These are phyloP conservation scores for Globisporangium radiosum DNA, from an alignment of 352 stramenopile species.

Conservation along the genomic window DNA sequence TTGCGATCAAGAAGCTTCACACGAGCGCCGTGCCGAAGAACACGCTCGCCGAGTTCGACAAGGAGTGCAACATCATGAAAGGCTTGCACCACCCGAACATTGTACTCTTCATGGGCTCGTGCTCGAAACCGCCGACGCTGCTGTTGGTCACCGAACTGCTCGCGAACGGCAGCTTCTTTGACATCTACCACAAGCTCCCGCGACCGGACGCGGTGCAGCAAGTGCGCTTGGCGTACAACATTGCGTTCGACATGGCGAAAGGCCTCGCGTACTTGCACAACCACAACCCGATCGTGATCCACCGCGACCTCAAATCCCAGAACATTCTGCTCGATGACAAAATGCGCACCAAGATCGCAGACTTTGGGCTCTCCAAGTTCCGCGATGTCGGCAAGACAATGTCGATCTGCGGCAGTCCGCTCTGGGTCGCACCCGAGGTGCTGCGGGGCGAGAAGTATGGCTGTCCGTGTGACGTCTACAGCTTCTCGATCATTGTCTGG, in stretches of 20 bases:
- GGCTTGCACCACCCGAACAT: slow-evolving; percentile 96
- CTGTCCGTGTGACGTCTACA: slow-evolving; percentile 79
- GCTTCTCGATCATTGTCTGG: slow-evolving; percentile 89
- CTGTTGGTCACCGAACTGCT: slow-evolving; percentile 94
- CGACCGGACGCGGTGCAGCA: slow-evolving; percentile 44
- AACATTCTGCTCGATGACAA: slow-evolving; percentile 79
- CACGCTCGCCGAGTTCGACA: slow-evolving; percentile 76
- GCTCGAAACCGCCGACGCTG: slow-evolving; percentile 94
- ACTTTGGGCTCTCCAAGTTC: slow-evolving; percentile 83
- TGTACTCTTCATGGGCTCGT: slow-evolving; percentile 97
- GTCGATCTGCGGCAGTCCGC: slow-evolving; percentile 75
- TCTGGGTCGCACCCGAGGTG: slow-evolving; percentile 80
- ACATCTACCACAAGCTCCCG: slow-evolving; percentile 83
- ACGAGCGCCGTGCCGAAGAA: slow-evolving; percentile 77
- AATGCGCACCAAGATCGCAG: slow-evolving; percentile 81
- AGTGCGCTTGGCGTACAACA: slow-evolving; percentile 63
- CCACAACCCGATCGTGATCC: slow-evolving; percentile 96
- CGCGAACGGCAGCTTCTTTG: slow-evolving; percentile 77
- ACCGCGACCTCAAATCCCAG: slow-evolving; percentile 86
- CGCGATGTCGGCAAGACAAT: slow-evolving; percentile 83
- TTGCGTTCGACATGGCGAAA: slow-evolving; percentile 87
- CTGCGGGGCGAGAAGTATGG: slow-evolving; percentile 78
- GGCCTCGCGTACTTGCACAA: slow-evolving; percentile 97
- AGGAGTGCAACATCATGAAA: slow-evolving; percentile 84
- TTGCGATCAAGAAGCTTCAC: slow-evolving; percentile 82